Evolutionary conservation across 1,284 basidiomycete species (phyloP).

Genomic region (Irpex sp.): DNA sequence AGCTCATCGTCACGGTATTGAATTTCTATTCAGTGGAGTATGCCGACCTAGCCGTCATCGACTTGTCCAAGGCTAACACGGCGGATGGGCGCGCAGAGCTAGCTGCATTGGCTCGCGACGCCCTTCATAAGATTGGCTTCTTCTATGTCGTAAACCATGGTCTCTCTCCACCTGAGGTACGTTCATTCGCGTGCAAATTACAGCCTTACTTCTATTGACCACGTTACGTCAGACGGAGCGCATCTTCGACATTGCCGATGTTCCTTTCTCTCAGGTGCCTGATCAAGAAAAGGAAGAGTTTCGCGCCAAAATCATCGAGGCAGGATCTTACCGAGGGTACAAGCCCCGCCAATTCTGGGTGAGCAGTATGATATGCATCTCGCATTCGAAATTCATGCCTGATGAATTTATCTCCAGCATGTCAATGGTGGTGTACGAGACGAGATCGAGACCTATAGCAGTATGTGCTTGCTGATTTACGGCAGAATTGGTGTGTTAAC

Average conservation of each 20-base stretch:
- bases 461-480: neutral
- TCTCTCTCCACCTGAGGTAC: conserved; percentile 41
- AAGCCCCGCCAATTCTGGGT: neutral
- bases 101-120: conserved; percentile 46
- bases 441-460: neutral
- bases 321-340: neutral
- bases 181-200: neutral
- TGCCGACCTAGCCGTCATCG: conserved; percentile 64
- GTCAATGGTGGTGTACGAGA: neutral
- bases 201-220: neutral
- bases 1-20: too few species aligned
- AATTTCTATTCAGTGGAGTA: conserved; percentile 48
- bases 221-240: neutral
- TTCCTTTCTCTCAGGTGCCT: neutral
- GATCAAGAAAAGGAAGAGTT: neutral
- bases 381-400: neutral
- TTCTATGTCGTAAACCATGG: conserved; percentile 51
- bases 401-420: neutral
- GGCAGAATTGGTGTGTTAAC: too few species aligned
- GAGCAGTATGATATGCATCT: neutral
- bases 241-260: neutral
- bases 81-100: conserved; percentile 39
- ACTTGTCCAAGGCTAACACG: conserved; percentile 51
- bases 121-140: conserved; percentile 35
- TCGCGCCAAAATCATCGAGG: neutral